Conservation (phyloP, 805 yeast species). For the Zygosaccharomyces pseudorouxii region DNA sequence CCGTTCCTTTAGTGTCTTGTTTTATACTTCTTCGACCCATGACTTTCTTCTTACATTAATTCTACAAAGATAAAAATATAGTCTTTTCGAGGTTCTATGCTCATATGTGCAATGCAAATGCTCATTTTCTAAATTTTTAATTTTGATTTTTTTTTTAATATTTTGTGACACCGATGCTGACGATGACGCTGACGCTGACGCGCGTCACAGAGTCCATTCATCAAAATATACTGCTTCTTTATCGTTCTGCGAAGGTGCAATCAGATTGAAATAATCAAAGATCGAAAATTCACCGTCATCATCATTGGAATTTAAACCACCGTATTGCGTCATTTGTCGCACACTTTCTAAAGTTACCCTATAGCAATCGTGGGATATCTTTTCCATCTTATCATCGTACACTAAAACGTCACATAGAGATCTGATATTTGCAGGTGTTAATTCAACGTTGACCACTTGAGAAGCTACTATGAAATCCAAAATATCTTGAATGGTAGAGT, state of each 20-base stretch:
- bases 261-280: constrained; percentile 41
- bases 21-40: neutral
- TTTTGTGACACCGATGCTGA: neutral
- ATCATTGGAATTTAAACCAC: constrained; percentile 8
- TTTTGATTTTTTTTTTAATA: neutral
- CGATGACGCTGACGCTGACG: constrained; percentile 3
- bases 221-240: constrained; percentile 46
- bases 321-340: constrained; percentile 53
- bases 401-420: constrained; percentile 83
- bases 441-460: constrained; percentile 77
- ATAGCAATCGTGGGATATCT: constrained; percentile 56
- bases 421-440: constrained; percentile 67
- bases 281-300: constrained; percentile 37
- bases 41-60: neutral
- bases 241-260: constrained; percentile 38
- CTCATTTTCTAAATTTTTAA: neutral
- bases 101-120: constrained; percentile 1
- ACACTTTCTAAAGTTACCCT: constrained; percentile 82
- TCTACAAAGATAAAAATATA: neutral
- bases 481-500: constrained; percentile 69
- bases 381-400: constrained; percentile 80
- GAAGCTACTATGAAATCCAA: constrained; percentile 65
- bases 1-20: neutral
- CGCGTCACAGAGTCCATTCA: constrained; percentile 39
- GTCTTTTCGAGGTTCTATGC: neutral